Conservation (phyloP, 495 filamentous ascomycete species). For the Recurvomyces mirabilis region DNA sequence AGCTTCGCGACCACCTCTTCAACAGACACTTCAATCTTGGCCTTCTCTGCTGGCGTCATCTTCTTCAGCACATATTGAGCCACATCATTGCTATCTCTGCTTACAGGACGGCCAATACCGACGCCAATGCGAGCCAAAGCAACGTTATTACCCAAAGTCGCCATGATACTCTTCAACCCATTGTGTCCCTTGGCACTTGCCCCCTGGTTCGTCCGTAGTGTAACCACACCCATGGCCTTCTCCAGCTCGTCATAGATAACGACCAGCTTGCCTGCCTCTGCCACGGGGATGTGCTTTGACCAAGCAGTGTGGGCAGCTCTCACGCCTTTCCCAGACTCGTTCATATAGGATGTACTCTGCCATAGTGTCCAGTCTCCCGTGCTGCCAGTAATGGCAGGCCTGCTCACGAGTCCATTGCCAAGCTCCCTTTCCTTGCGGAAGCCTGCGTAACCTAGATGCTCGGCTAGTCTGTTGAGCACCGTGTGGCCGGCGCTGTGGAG, state of each 20-base stretch:
- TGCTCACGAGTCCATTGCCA: slow-evolving; percentile 32
- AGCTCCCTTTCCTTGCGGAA: slow-evolving; percentile 36
- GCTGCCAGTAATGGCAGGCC: slow-evolving; percentile 16
- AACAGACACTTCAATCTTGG: slow-evolving; percentile 40
- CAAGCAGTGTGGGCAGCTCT: slow-evolving; percentile 24
- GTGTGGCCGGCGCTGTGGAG: slow-evolving; percentile 72
- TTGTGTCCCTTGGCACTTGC: slow-evolving; percentile 62
- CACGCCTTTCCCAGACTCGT: slow-evolving; percentile 37
- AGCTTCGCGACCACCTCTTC: slow-evolving; percentile 42
- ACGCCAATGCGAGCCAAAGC: slow-evolving; percentile 48
- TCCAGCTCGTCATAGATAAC: slow-evolving; percentile 82
- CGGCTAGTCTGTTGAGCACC: slow-evolving; percentile 37
- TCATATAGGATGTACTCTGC: slow-evolving; percentile 66
- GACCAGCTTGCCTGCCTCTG: slow-evolving; percentile 38
- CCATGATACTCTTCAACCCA: slow-evolving; percentile 58
- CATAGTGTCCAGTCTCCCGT: slow-evolving; percentile 50
- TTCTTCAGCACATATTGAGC: slow-evolving; percentile 56
- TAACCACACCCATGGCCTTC: slow-evolving; percentile 52
- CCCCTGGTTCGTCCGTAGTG: slow-evolving; percentile 42
- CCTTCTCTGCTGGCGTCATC: slow-evolving; percentile 42
- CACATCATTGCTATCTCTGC: slow-evolving; percentile 39
- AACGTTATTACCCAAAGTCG: slow-evolving; percentile 35
- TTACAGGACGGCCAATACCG: slow-evolving; percentile 57
- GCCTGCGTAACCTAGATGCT: slow-evolving; percentile 34
- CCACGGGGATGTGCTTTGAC: slow-evolving; percentile 4